A percentile compares a stretch with the other conserved stretches of the same genome.
phyloP scores from a whole-genome alignment of 495 filamentous ascomycete genomes.

The Penicillium simplicissimum region DNA sequence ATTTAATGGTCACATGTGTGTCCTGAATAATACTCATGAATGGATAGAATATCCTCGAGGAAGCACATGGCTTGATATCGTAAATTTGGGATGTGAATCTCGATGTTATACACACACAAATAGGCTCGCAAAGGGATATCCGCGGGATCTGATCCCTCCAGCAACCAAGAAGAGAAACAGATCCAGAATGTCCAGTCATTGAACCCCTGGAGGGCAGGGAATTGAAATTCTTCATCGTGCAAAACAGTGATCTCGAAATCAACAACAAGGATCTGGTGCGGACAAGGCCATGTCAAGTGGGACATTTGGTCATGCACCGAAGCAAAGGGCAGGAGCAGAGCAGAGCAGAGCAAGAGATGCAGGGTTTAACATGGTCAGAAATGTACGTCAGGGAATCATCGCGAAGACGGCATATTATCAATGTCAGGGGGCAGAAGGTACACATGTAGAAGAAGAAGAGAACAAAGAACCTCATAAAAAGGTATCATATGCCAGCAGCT shows the following conservation, averaged over 20 bases:
- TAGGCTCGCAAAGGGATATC: background rate
- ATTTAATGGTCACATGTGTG: background rate
- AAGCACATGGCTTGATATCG: background rate
- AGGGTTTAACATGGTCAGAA: slow-evolving; percentile 20
- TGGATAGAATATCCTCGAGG: background rate
- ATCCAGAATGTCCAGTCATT: slow-evolving; percentile 1
- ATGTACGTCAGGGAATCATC: slow-evolving; percentile 33
- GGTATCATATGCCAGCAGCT: slow-evolving; percentile 41
- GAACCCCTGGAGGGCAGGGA: background rate
- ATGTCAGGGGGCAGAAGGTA: slow-evolving; percentile 27
- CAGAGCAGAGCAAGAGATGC: slow-evolving; percentile 15
- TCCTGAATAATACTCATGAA: slow-evolving; percentile 5
- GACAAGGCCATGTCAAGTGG: slow-evolving; percentile 9
- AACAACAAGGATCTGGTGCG: background rate
- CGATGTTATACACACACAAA: slow-evolving; percentile 18
- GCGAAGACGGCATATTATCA: slow-evolving; percentile 29
- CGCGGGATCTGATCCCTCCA: no score
- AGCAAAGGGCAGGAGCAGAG: slow-evolving; percentile 13
- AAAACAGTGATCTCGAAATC: background rate
- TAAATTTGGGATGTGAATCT: slow-evolving; percentile 2
- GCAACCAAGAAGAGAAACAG: background rate
- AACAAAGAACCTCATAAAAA: slow-evolving; percentile 29
- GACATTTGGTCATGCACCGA: slow-evolving; percentile 15
- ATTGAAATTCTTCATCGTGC: background rate
- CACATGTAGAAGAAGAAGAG: slow-evolving; percentile 31